Evolutionary conservation across 768 basidiomycete species (phyloP).

Genomic region (Lentinula aciculospora): DNA sequence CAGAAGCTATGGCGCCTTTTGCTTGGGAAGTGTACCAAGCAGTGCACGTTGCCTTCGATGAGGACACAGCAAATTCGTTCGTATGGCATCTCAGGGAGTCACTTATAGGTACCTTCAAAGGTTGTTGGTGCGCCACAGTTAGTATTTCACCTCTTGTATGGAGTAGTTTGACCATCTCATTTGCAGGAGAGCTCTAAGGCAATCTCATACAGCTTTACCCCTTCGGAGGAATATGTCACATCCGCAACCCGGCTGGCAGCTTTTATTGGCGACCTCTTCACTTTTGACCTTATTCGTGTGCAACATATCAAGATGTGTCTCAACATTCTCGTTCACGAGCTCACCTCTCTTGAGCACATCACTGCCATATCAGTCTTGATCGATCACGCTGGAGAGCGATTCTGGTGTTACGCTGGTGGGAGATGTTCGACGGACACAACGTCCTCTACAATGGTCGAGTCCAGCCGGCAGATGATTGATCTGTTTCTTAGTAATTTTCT

Average conservation of each 20-base stretch:
- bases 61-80: slow-evolving; percentile 19
- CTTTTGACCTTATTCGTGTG: slow-evolving; percentile 13
- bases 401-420: slow-evolving; percentile 15
- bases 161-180: not conserved
- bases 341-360: slow-evolving; percentile 21
- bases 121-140: slow-evolving; percentile 19
- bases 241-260: slow-evolving; percentile 16
- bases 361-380: slow-evolving; percentile 17
- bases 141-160: not conserved
- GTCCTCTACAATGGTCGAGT: not conserved
- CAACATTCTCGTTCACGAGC: slow-evolving; percentile 16
- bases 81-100: slow-evolving; percentile 18
- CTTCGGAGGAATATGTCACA: slow-evolving; percentile 13
- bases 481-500: not conserved
- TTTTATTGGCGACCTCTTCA: slow-evolving; percentile 24
- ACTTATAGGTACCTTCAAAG: slow-evolving; percentile 18
- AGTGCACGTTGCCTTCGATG: slow-evolving; percentile 12
- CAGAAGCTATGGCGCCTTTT: slow-evolving; percentile 14
- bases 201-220: slow-evolving; percentile 12
- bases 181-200: slow-evolving; percentile 12
- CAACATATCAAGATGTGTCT: slow-evolving; percentile 17
- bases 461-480: not conserved
- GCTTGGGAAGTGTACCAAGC: slow-evolving; percentile 17
- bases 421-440: not conserved
- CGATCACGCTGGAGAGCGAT: slow-evolving; percentile 13